A percentile compares a stretch with the other conserved stretches of the same genome.
Conservation (phyloP, 2,329 filamentous ascomycete species). For the Akanthomyces lecanii region DNA sequence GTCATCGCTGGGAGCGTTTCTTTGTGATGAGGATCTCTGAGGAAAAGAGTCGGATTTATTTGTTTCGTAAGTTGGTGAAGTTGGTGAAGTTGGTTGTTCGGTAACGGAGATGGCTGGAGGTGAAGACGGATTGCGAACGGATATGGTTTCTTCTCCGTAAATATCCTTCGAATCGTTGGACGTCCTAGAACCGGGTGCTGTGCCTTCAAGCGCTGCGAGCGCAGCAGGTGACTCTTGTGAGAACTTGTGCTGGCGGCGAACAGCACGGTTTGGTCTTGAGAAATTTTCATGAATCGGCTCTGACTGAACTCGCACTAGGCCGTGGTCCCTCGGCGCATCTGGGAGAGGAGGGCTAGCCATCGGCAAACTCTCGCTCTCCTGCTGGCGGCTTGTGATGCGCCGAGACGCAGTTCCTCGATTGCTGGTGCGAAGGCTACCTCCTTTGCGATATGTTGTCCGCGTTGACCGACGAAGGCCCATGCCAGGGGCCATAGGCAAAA, state of each 20-base stretch:
- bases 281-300: constrained; percentile 63
- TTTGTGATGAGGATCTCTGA: constrained; percentile 52
- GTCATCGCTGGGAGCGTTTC: constrained; percentile 32
- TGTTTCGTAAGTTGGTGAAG: constrained; percentile 33
- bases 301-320: constrained; percentile 61
- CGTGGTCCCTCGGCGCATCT: constrained; percentile 46
- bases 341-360: constrained; percentile 31
- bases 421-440: constrained; percentile 77
- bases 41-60: constrained; percentile 38
- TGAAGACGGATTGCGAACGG: constrained; percentile 32
- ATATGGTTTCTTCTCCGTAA: constrained; percentile 31
- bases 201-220: constrained; percentile 45
- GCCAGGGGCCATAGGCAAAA: constrained; percentile 73
- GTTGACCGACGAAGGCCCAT: constrained; percentile 84
- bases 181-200: constrained; percentile 29
- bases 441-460: constrained; percentile 80
- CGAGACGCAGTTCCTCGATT: constrained; percentile 73
- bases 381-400: constrained; percentile 58
- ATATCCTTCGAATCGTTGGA: constrained; percentile 23
- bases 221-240: constrained; percentile 40
- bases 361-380: constrained; percentile 50
- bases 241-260: constrained; percentile 46
- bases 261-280: constrained; percentile 52
- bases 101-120: constrained; percentile 45
- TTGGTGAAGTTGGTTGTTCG: constrained; percentile 57